phyloP scores from a whole-genome alignment of 2,329 filamentous ascomycete species.

The Fusarium azukiicola region DNA sequence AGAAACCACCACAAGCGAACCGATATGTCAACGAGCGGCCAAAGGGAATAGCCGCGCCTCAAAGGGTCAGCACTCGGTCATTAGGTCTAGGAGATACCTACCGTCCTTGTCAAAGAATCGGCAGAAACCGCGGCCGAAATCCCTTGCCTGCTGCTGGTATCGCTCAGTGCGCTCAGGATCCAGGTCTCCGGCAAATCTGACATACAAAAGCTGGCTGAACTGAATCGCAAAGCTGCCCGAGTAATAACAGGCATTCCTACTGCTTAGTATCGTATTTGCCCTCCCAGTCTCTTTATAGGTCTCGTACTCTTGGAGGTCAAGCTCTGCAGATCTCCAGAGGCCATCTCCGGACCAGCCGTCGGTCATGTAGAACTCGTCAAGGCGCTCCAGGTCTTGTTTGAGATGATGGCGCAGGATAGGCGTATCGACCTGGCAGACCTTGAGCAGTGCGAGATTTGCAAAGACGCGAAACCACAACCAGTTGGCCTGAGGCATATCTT shows the following conservation, averaged over 20 bases:
- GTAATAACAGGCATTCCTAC: conserved; percentile 70
- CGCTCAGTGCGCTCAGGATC: conserved; percentile 61
- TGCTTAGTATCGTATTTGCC: conserved; percentile 17
- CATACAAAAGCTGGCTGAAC: conserved; percentile 70
- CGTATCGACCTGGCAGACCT: conserved; percentile 54
- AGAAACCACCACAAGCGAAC: conserved; percentile 72
- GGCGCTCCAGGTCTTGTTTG: neutral
- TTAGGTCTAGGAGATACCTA: conserved; percentile 44
- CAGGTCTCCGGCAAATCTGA: conserved; percentile 64
- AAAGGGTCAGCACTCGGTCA: too few relatives aligned
- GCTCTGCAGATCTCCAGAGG: neutral
- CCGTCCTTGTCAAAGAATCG: conserved; percentile 70
- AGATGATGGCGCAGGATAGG: neutral
- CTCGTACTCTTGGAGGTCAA: conserved; percentile 4
- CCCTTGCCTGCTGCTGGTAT: conserved; percentile 62
- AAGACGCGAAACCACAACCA: conserved; percentile 75
- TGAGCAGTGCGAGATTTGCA: conserved; percentile 68
- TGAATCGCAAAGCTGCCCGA: conserved; percentile 75
- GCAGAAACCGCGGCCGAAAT: conserved; percentile 68
- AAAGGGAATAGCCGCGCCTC: conserved; percentile 72
- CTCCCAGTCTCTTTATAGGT: conserved; percentile 19
- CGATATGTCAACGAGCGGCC: conserved; percentile 72
- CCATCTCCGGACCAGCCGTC: conserved; percentile 13
- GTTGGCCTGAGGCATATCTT: conserved; percentile 69
- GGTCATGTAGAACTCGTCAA: neutral